Base-by-base conservation (phyloP, 2,329 filamentous ascomycete species). In the Trichophyton mentagrophytes region DNA sequence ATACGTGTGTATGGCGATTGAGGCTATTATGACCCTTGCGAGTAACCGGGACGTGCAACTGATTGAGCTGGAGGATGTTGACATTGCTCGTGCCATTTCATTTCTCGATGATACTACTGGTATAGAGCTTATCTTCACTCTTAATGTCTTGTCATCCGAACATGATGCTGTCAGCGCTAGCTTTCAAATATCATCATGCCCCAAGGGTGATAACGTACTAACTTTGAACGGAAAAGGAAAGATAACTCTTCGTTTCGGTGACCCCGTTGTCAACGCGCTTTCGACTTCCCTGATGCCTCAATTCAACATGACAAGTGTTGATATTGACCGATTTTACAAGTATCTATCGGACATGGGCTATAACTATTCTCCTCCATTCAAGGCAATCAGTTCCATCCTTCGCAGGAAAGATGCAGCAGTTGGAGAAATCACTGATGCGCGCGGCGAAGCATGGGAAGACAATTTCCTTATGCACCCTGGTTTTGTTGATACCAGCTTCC, bases 1-100 rank as follows among this genome's bases (percentile, higher is more conserved):
- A 49, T 70, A 68, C 47, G 59, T 68, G 7, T 60, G 60, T 8
- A 66, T 69, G 60, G 66, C 66, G 6, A 61, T 66, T 5, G 70
- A 72, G 58, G 69, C 69, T 0, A 55, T 60, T 59, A 9, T 36
- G 17, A n/a, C 60, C 51, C 36, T 57, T 63, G 49, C 60, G 42
- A 9, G 57, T 11, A 22, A 36, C n/a, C 33, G 20, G 40, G 20
- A 57, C 9, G 55, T 60, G 13, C 44, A 25, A 13, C 17, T 66
- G n/a, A 59, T 69, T 13, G 63, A 69, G 51, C 30, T 68, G 2
- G 36, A 61, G 33, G 53, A 60, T 22, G 33, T 72, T 9, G 68
- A 70, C 25, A 65, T 65, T 25, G 63, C 69, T 49, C 69, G 65
- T 44, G 27, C 20, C 4, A 47, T 47, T 22, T 47, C 44, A 2